A percentile compares a stretch with the other conserved stretches of the same genome.
These are phyloP conservation scores for Trichothecium sympodiale DNA, from an alignment of 2,329 filamentous ascomycete genomes.

Conservation along the genomic window DNA sequence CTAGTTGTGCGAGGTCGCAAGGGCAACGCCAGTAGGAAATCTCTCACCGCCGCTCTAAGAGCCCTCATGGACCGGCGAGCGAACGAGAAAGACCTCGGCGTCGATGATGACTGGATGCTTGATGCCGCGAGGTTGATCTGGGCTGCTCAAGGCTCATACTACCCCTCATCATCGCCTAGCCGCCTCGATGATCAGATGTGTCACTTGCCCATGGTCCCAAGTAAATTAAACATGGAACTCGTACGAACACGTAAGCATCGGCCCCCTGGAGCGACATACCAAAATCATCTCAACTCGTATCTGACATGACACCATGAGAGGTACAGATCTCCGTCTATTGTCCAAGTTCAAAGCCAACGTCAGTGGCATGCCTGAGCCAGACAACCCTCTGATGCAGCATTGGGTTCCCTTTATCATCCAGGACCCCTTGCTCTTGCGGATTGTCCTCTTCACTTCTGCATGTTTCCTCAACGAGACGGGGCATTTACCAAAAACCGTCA, in stretches of 20 bases:
- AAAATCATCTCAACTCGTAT: background rate
- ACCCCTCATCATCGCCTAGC: slow-evolving; percentile 13
- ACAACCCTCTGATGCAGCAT: slow-evolving; percentile 33
- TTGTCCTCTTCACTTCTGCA: slow-evolving; percentile 37
- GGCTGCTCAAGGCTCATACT: slow-evolving; percentile 9
- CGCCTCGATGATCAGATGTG: slow-evolving; percentile 23
- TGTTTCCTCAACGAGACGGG: slow-evolving; percentile 40
- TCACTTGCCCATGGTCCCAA: slow-evolving; percentile 28
- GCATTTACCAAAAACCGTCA: slow-evolving; percentile 29
- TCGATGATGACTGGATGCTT: slow-evolving; percentile 18
- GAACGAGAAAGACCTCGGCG: slow-evolving; percentile 15
- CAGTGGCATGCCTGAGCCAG: slow-evolving; percentile 33
- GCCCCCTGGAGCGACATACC: background rate
- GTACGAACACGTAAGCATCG: slow-evolving; percentile 31
- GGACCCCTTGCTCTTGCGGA: slow-evolving; percentile 35
- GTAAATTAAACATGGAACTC: slow-evolving; percentile 34
- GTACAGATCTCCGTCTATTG: slow-evolving; percentile 34
- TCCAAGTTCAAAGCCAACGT: slow-evolving; percentile 39
- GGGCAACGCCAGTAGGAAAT: slow-evolving; percentile 11
- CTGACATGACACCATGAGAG: background rate
- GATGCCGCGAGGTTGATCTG: slow-evolving; percentile 14
- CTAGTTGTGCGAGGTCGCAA: background rate
- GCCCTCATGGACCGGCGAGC: slow-evolving; percentile 19
- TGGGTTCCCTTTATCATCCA: slow-evolving; percentile 37
- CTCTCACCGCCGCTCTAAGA: slow-evolving; percentile 15